phyloP scores from a whole-genome alignment of 2,329 filamentous ascomycete species.

The Chrysoporthe austroafricana region DNA sequence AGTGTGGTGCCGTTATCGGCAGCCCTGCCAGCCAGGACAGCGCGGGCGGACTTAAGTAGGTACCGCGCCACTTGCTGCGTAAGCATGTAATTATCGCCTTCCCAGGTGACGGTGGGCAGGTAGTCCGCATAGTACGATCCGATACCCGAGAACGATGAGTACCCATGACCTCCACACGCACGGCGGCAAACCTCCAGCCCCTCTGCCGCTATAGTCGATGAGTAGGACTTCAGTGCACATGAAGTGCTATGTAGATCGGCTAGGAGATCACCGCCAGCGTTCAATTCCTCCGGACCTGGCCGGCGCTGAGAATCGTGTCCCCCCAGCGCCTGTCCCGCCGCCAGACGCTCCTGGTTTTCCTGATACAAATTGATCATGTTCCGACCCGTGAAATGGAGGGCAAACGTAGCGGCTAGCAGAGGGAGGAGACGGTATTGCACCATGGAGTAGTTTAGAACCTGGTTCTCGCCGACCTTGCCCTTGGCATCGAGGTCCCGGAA shows the following conservation, averaged over 20 bases:
- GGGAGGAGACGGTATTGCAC: conserved; percentile 76
- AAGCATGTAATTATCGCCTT: conserved; percentile 83
- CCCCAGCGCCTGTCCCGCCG: conserved; percentile 40
- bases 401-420: conserved; percentile 73
- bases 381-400: conserved; percentile 78
- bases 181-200: conserved; percentile 75
- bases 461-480: conserved; percentile 63
- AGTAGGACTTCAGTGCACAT: conserved; percentile 74
- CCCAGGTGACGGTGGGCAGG: conserved; percentile 71
- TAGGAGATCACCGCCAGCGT: conserved; percentile 67
- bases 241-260: conserved; percentile 78
- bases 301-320: conserved; percentile 49
- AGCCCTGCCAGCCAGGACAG: conserved; percentile 67
- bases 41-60: conserved; percentile 74
- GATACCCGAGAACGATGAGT: conserved; percentile 76
- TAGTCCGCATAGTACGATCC: conserved; percentile 77
- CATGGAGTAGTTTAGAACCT: conserved; percentile 81
- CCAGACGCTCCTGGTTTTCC: conserved; percentile 72
- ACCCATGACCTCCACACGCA: conserved; percentile 78
- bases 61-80: conserved; percentile 80
- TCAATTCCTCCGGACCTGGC: conserved; percentile 69
- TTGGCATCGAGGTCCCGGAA: conserved; percentile 74
- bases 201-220: conserved; percentile 72
- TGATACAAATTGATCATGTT: conserved; percentile 76
- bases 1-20: conserved; percentile 66